Percentiles rank a stretch among this genome's conserved stretches.
These are phyloP conservation scores for Yamadazyma aaseri DNA, from an alignment of 1,139 yeast species.

Conservation along the genomic window DNA sequence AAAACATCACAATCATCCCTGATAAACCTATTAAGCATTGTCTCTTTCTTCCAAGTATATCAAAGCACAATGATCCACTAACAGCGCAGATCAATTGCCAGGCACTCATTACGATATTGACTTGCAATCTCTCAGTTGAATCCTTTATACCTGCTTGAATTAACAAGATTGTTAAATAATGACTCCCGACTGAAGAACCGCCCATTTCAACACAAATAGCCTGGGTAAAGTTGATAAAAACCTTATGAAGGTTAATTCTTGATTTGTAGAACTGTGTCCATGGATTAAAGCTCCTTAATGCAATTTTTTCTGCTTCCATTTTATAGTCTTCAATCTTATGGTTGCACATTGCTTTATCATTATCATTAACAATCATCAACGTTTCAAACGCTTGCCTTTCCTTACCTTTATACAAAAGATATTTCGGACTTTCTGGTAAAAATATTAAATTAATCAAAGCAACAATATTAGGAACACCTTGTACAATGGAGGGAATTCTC, in stretches of 20 bases:
- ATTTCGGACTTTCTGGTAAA: slow-evolving; percentile 18
- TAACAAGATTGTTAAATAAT: slow-evolving; percentile 15
- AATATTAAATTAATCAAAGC: slow-evolving; percentile 13
- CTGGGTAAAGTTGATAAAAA: slow-evolving; percentile 13
- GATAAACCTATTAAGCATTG: slow-evolving; percentile 11
- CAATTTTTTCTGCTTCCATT: not conserved
- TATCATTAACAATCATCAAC: slow-evolving; percentile 8
- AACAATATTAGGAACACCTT: slow-evolving; percentile 12
- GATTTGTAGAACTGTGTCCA: slow-evolving; percentile 13
- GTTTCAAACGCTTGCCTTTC: slow-evolving; percentile 12
- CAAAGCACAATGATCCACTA: slow-evolving; percentile 12
- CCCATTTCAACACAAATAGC: slow-evolving; percentile 16
- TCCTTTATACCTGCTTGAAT: slow-evolving; percentile 14
- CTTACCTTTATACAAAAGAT: slow-evolving; percentile 12
- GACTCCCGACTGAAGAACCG: slow-evolving; percentile 18
- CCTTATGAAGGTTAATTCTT: slow-evolving; percentile 13
- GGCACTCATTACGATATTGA: slow-evolving; percentile 14
- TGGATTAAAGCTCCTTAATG: slow-evolving; percentile 6
- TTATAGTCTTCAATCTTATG: not conserved
- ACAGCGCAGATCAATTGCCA: slow-evolving; percentile 15
- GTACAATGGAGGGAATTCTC: slow-evolving; percentile 19
- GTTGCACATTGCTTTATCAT: slow-evolving; percentile 1
- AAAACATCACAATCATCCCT: slow-evolving; percentile 14
- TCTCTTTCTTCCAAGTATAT: slow-evolving; percentile 14
- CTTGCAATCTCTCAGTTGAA: slow-evolving; percentile 12